These are phyloP conservation scores for Leishmania tarentolae DNA, from an alignment of 208 protist genomes.

Conservation along the genomic window DNA sequence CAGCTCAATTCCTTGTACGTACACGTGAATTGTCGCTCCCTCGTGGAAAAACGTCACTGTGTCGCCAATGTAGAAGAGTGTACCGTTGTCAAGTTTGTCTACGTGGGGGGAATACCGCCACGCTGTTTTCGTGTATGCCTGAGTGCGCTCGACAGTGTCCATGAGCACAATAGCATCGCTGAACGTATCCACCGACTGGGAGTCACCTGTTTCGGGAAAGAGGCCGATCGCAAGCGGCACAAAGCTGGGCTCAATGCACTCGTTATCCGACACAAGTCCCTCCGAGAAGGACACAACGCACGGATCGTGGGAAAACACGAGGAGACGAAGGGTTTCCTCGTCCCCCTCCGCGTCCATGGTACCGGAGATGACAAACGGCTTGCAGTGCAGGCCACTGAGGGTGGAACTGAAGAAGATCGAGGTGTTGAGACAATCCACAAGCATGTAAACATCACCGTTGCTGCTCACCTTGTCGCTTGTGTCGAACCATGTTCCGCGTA, in stretches of 20 bases:
- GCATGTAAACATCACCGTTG: slow-evolving; percentile 52
- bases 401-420: slow-evolving; percentile 69
- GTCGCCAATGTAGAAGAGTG: slow-evolving; percentile 82
- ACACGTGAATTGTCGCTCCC: slow-evolving; percentile 40
- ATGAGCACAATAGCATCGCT: slow-evolving; percentile 54
- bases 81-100: slow-evolving; percentile 33
- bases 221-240: slow-evolving; percentile 67
- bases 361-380: slow-evolving; percentile 71
- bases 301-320: slow-evolving; percentile 69
- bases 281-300: slow-evolving; percentile 51
- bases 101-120: slow-evolving; percentile 59
- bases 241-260: slow-evolving; percentile 50
- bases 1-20: slow-evolving; percentile 38
- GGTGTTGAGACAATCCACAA: slow-evolving; percentile 67
- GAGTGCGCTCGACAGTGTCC: slow-evolving; percentile 62
- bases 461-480: slow-evolving; percentile 47
- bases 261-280: slow-evolving; percentile 59
- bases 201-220: slow-evolving; percentile 38
- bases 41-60: slow-evolving; percentile 68
- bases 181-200: slow-evolving; percentile 29
- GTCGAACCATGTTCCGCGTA: slow-evolving; percentile 89
- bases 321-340: slow-evolving; percentile 58
- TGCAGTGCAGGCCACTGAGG: slow-evolving; percentile 55
- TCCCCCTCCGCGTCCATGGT: slow-evolving; percentile 43
- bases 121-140: slow-evolving; percentile 32